These are phyloP conservation scores for Solanum chacoense DNA, from an alignment of 305 asterid genomes.

Conservation along the genomic window DNA sequence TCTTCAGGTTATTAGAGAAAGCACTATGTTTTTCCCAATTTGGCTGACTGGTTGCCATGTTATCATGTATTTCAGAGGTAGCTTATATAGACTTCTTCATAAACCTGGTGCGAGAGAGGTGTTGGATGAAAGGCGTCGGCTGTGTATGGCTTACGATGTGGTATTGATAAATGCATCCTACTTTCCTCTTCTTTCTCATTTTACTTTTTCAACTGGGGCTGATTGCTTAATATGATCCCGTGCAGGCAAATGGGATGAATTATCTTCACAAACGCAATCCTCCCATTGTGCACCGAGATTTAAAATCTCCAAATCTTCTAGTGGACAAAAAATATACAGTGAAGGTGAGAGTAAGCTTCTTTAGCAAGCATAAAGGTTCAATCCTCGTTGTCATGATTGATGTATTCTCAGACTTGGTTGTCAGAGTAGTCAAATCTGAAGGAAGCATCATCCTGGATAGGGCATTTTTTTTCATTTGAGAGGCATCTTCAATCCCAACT, in stretches of 20 bases:
- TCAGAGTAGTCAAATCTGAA: background rate
- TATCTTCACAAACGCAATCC: slow-evolving; percentile 82
- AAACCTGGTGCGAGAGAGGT: slow-evolving; percentile 76
- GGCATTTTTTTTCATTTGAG: background rate
- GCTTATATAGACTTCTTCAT: slow-evolving; percentile 80
- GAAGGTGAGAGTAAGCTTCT: slow-evolving; percentile 43
- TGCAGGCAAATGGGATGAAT: slow-evolving; percentile 94
- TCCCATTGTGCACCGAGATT: slow-evolving; percentile 82
- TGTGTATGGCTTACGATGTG: slow-evolving; percentile 97
- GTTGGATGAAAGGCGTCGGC: slow-evolving; percentile 83
- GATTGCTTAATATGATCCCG: slow-evolving; percentile 3
- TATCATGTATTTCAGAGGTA: slow-evolving; percentile 52
- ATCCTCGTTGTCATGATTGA: background rate
- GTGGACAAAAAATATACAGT: slow-evolving; percentile 94
- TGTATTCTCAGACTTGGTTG: background rate
- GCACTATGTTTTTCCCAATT: background rate
- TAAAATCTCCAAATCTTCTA: slow-evolving; percentile 92
- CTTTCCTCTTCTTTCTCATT: background rate
- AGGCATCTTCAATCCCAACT: background rate
- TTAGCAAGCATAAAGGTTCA: background rate
- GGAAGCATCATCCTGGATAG: background rate
- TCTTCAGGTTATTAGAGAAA: background rate
- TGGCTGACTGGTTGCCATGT: background rate
- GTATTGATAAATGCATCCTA: slow-evolving; percentile 20
- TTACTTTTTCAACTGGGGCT: background rate